Base-by-base conservation (phyloP, 345 rosid genomes). In the Euphorbia lathyris region DNA sequence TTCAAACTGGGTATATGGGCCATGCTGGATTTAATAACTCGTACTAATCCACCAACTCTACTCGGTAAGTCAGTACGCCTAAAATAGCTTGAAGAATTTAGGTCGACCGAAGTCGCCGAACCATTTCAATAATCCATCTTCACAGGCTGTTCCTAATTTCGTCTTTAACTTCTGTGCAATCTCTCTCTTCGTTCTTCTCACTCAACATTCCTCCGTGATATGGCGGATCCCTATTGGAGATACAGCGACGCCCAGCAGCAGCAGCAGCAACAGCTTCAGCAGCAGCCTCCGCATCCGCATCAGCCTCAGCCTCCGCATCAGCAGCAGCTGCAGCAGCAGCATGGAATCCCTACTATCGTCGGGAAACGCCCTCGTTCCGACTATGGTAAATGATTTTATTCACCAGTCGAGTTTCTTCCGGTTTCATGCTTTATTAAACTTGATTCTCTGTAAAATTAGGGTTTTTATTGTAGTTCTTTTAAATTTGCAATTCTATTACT, bases 151-250 rank as follows among this genome's bases (percentile, higher is more conserved):
- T 40, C 43, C 11, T 40, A 5, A 8, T 40, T 40, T 9, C 11
- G 43, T 40, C 43, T 40, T 40, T 9, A 5, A 4, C 11, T 9
- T 40, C 43, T 40, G 43, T 9, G 9, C 5, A 32, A 32, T 40
- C 11, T 40, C 10, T 17, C 6, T 17, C 55, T 6, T 19, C 3
- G 10, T 19, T 51, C 9, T 7, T 51, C 23, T 5, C 22, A n/a
- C 22, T 51, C 56, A n/a, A 51, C 7, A 51, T 7, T 20, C 23
- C 25, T 11, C 16, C 5, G 22, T 58, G 26, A 12, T 12, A 88
- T 88, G 93, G 85, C 80, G 16, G 88, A 86, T 57, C 76, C 81
- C 69, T 86, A 84, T 70, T 84, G 88, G 90, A 62, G 83, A 72
- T 78, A 73, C 76, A 63, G 72, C 66, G 84, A 80, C 45, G 36